A percentile compares a stretch with the other conserved stretches of the same genome.
These are phyloP conservation scores for Harrya chromipes DNA, from an alignment of 768 basidiomycete genomes.

Conservation along the genomic window DNA sequence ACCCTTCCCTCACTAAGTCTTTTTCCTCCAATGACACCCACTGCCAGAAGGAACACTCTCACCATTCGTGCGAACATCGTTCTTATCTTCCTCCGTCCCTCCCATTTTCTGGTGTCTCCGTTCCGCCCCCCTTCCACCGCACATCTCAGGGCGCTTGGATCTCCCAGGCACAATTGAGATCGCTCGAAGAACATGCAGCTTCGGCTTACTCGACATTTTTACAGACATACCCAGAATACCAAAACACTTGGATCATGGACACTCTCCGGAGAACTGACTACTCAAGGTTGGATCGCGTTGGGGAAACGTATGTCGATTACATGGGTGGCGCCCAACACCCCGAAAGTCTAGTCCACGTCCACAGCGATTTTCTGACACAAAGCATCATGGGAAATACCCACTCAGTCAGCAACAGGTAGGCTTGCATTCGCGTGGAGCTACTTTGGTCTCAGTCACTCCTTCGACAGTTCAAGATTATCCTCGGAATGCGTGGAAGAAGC, in stretches of 20 bases:
- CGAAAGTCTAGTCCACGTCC: conserved; percentile 68
- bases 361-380: conserved; percentile 63
- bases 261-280: conserved; percentile 64
- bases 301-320: conserved; percentile 81
- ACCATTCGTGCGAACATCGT: conserved; percentile 6
- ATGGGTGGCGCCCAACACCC: conserved; percentile 85
- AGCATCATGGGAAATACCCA: conserved; percentile 81
- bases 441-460: not conserved
- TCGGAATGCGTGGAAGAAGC: conserved; percentile 65
- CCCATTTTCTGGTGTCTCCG: not conserved
- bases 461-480: conserved; percentile 64
- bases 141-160: conserved; percentile 24
- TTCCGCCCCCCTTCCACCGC: not conserved
- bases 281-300: conserved; percentile 51
- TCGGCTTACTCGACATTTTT: conserved; percentile 51
- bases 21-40: conserved; percentile 40
- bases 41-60: conserved; percentile 29
- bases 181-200: conserved; percentile 35
- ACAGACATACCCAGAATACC: conserved; percentile 49
- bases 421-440: not conserved
- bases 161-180: conserved; percentile 20
- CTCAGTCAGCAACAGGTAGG: conserved; percentile 75
- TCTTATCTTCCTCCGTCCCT: conserved; percentile 1
- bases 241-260: conserved; percentile 68
- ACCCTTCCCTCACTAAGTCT: conserved; percentile 34